Evolutionary conservation across 108 stramenopile species (phyloP), one percentile per base, ranked within the genome.

Genomic region (Cyclotella kingstonii): DNA sequence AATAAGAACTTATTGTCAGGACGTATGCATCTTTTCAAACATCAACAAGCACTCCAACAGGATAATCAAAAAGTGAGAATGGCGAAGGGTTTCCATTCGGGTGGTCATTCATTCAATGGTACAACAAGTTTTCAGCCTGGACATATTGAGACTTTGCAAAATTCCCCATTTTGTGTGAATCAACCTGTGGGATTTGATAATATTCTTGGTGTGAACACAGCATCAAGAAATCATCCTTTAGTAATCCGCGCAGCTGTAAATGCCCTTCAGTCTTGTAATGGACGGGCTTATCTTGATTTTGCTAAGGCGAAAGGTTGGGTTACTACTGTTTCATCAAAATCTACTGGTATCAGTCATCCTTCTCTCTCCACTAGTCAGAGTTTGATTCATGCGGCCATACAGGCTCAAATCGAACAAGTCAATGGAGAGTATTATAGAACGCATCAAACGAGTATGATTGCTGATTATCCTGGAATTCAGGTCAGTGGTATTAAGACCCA

Each of bases 261-360:
- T 29, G 64, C 70, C 38, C 70, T 72, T 21, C 26, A 49, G 35
- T 26, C 36, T n/a, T 41, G 23, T 21, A 64, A 64, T 31, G 62
- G 50, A 18, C 30, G 31, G 25, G 43, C 51, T 4, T 56, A 55
- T 54, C 27, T 71, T 22, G 33, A 42, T 0, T 59, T 59, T 55
- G 11, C 66, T 7, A 55, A 56, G 55, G 28, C 35, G 14, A 22
- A 65, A 42, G 55, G 66, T 18, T n/a, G n/a, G n/a, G n/a, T n/a
- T n/a, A n/a, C n/a, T n/a, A n/a, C n/a, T n/a, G n/a, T n/a, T n/a
- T n/a, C n/a, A n/a, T n/a, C n/a, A n/a, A n/a, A n/a, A n/a, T n/a
- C n/a, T n/a, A n/a, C n/a, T n/a, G n/a, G n/a, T 5, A 42, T 5
- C 40, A 21, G 15, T 4, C 5, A 1, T 9, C 15, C 21, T n/a